phyloP scores from a whole-genome alignment of 225 moss, liverwort and hornwort genomes.

The Marchantia paleacea region DNA sequence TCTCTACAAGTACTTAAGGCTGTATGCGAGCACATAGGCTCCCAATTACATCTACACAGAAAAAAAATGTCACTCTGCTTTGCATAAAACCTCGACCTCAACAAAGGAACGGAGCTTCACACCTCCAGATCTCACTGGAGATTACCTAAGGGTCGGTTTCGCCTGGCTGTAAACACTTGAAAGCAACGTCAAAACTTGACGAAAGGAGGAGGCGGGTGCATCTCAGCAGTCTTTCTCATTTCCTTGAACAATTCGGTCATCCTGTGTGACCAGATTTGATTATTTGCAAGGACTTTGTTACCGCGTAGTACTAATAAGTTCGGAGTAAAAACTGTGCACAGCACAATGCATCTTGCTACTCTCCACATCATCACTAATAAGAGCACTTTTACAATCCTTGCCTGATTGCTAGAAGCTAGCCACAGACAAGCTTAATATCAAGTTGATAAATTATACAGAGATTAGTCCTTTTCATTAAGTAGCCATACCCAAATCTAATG shows the following conservation, averaged over 20 bases:
- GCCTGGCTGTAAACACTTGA: background rate
- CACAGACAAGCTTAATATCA: no score
- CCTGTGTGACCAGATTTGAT: constrained; percentile 11
- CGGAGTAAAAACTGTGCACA: no score
- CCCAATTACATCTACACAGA: background rate
- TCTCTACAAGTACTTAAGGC: background rate
- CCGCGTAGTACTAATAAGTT: background rate
- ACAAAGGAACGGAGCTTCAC: background rate
- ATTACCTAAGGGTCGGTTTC: background rate
- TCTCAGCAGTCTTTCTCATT: constrained; percentile 35
- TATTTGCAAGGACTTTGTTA: background rate
- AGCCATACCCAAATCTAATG: no score
- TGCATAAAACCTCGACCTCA: background rate
- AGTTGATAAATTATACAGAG: no score
- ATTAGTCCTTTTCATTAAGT: no score
- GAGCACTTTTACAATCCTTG: no score
- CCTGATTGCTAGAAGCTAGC: no score
- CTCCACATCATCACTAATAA: no score
- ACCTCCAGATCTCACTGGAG: background rate
- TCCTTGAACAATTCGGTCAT: constrained; percentile 46
- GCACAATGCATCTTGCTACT: no score
- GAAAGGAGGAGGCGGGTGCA: constrained; percentile 40
- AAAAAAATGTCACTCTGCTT: background rate
- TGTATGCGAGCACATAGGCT: background rate
- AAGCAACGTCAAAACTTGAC: constrained; percentile 36